Percentiles rank a stretch among this genome's conserved stretches.
These are phyloP conservation scores for Argentina anserina DNA, from an alignment of 306 rosid species.

Conservation along the genomic window DNA sequence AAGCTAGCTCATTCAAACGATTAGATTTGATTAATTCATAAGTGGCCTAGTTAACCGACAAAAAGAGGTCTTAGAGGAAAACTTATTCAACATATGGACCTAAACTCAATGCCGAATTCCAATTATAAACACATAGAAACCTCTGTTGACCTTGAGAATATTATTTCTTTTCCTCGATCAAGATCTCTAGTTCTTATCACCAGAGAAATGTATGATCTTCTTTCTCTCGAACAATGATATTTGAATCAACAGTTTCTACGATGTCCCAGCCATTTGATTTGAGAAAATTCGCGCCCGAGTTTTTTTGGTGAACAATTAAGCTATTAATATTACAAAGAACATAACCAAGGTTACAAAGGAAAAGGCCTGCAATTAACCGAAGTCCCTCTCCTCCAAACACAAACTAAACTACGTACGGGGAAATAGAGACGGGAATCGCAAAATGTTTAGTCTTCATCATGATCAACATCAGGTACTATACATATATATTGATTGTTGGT, in stretches of 20 bases:
- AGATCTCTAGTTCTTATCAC: background rate
- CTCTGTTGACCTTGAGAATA: background rate
- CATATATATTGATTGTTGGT: background rate
- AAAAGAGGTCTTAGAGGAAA: background rate
- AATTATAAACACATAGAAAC: background rate
- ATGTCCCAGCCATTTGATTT: too few species aligned
- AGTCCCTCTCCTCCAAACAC: too few species aligned
- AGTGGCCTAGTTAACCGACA: slow-evolving; percentile 1
- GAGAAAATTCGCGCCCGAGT: too few species aligned
- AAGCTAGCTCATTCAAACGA: background rate
- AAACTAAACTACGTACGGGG: too few species aligned
- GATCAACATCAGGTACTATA: background rate
- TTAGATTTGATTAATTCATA: background rate
- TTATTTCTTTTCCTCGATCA: background rate
- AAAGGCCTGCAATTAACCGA: too few species aligned
- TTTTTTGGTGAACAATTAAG: too few species aligned
- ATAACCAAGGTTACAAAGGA: too few species aligned
- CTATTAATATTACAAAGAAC: too few species aligned
- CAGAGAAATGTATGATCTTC: background rate
- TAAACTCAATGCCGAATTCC: background rate
- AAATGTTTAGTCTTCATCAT: too few species aligned
- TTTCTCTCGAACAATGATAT: too few species aligned
- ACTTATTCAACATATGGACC: background rate
- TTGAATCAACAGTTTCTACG: too few species aligned
- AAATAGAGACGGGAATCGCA: too few species aligned